Conservation (phyloP, 192 early-diverging fungal genomes). For the Spinellus fusiger region DNA sequence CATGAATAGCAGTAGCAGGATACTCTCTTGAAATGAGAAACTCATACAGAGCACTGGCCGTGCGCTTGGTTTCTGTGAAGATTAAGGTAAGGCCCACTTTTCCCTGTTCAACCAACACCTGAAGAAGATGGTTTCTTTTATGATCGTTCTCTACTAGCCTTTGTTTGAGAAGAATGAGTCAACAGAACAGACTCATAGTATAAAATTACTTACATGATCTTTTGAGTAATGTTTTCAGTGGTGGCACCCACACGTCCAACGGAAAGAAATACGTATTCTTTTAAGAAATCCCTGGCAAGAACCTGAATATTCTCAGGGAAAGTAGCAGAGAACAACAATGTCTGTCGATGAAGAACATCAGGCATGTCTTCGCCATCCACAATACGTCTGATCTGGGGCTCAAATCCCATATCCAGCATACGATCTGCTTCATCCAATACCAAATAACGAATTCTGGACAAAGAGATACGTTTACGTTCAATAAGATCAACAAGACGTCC, state of each 20-base stretch:
- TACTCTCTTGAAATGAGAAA: slow-evolving; percentile 79
- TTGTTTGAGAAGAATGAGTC: slow-evolving; percentile 24
- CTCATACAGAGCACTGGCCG: slow-evolving; percentile 77
- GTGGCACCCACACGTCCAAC: slow-evolving; percentile 87
- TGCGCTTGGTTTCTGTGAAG: slow-evolving; percentile 93
- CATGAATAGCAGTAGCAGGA: slow-evolving; percentile 89
- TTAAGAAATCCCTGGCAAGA: slow-evolving; percentile 87
- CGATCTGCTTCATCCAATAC: slow-evolving; percentile 98
- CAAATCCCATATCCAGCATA: slow-evolving; percentile 99
- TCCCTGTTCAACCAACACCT: slow-evolving; percentile 73
- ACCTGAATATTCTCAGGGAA: slow-evolving; percentile 96
- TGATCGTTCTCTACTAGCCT: slow-evolving; percentile 57
- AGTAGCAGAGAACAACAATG: slow-evolving; percentile 97
- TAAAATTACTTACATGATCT: slow-evolving; percentile 61
- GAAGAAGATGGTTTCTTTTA: slow-evolving; percentile 68
- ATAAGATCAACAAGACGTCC: slow-evolving; percentile 97
- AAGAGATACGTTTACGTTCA: slow-evolving; percentile 79
- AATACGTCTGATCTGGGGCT: slow-evolving; percentile 96
- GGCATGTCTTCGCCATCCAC: slow-evolving; percentile 90
- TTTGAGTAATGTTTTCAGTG: slow-evolving; percentile 86
- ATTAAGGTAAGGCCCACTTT: slow-evolving; percentile 79
- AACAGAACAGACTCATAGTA: slow-evolving; percentile 65
- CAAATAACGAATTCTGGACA: slow-evolving; percentile 88
- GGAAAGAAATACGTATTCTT: slow-evolving; percentile 93
- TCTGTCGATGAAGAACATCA: slow-evolving; percentile 73